A percentile compares a stretch with the other conserved stretches of the same genome.
phyloP scores from a whole-genome alignment of 169 alveolate genomes.

The Plasmodium vivax region DNA sequence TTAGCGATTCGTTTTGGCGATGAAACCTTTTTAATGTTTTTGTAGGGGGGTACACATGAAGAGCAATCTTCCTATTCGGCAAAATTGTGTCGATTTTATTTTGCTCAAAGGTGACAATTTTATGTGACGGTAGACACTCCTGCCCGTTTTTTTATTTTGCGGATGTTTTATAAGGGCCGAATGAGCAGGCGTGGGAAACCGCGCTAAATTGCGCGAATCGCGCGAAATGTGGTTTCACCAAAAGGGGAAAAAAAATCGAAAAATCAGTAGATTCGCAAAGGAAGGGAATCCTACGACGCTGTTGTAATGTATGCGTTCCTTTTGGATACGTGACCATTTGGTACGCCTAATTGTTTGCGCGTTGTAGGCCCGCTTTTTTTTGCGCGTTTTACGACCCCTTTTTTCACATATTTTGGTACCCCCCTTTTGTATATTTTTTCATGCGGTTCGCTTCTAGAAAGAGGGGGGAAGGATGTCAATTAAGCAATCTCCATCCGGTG shows the following conservation, averaged over 20 bases:
- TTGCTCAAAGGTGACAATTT: not conserved
- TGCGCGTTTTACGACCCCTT: too few relatives aligned
- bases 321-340: not conserved
- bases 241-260: not conserved
- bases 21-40: not conserved
- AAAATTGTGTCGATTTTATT: not conserved
- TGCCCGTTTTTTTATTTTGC: not conserved
- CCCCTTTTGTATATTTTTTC: not conserved
- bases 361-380: not conserved
- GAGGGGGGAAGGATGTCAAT: not conserved
- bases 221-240: not conserved
- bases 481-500: not conserved
- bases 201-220: not conserved
- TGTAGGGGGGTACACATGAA: not conserved
- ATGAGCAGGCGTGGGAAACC: not conserved
- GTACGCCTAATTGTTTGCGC: not conserved
- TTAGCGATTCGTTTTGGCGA: not conserved
- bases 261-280: not conserved
- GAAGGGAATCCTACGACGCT: not conserved
- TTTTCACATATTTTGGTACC: too few relatives aligned
- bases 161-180: not conserved
- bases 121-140: not conserved
- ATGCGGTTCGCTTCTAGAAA: not conserved
- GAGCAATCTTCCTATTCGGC: not conserved
- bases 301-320: not conserved